Evolutionary conservation across 345 rosid genomes (phyloP), one percentile per base, ranked within the genome.

Genomic region (thale cress (Arabidopsis thaliana)): DNA sequence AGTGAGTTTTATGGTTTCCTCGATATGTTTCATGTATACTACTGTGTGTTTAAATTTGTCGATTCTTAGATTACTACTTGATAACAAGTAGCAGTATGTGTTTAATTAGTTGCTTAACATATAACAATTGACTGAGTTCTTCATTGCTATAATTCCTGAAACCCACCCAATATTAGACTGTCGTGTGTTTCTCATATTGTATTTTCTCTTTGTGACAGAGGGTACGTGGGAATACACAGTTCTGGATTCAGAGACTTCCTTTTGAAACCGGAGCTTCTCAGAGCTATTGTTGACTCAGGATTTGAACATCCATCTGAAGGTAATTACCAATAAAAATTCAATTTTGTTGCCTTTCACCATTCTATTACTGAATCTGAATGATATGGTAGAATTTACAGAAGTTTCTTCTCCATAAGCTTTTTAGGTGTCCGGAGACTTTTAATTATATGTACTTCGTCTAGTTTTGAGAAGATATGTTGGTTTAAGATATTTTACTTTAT

Each of bases 251-350:
- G 98, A 84, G 99, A 96, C 89, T 96, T 96, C 83, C 97, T 96
- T 45, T 79, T 96, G 81, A 96, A 96, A 81, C 99, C 99, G 42
- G 98, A 95, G 88, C 98, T 95, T 73, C 98, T 95, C 57, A 85
- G 98, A 23, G 93, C 99, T 5, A 95, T 95, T 52, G 98, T 92
- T 38, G 99, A 95, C 82, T 95, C 99, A 0, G 98, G 99, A 45
- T 95, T 95, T 84, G 98, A 95, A 89, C 99, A 92, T 82, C 99
- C 99, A 25, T 95, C 99, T 0, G 98, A 95, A 95, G 99, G 99
- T 84, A 85, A 81, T 36, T 44, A 14, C 12, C 84, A 85, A 81
- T 36, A 44, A 14, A 8, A 7, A 24, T 24, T 41, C 40, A 6
- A 7, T 33, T 3, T 1, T 33, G 6, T 44, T 4, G 2, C 8